Base-by-base conservation (phyloP, 176 grass and related monocot species). In the Oryza meyeriana region DNA sequence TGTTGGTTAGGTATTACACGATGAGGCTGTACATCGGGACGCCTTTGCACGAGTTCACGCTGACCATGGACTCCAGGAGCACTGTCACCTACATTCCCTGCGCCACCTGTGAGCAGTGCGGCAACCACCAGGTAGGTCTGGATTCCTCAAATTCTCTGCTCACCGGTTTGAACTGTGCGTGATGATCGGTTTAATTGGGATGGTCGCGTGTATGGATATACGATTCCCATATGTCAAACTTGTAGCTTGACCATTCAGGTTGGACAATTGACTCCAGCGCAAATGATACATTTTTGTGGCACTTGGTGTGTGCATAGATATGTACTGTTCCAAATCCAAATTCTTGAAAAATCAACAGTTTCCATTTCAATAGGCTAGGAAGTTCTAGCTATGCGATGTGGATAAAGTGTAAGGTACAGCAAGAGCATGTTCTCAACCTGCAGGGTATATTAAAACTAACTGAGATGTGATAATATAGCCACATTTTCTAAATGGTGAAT, bases 81-180 rank as follows among this genome's bases (percentile, higher is more conserved):
- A 99, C 97, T 18, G 97, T 99, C 58, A 99, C 97, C 11, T 99
- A 99, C 78, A 93, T 99, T 48, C 97, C 96, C 61, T 99, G 93
- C 69, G 90, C 93, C 76, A 74, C 96, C n/a, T 99, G 96, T 66
- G 93, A 93, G 90, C 96, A 99, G 79, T 95, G 93, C 22, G 96
- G 96, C 45, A 95, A 91, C 76, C 96, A 99, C 82, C 96, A 98
- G 92, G 96, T 95, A 13, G 64, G 77, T 4, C n/a, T 63, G 44
- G 34, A 14, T 67, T 77, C 12, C 26, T 24, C 35, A 27, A 31
- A 55, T 79, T 42, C 38, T 44, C 12, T 71, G 12, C 22, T 65
- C 26, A 42, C 38, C 48, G 39, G 12, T 42, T 79, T 28, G 31
- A 72, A 71, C 38, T 38, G 22, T 36, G 12, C 55, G 68, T 18